Base-by-base conservation (phyloP, 2,329 filamentous ascomycete species). In the Mariannaea sp. region DNA sequence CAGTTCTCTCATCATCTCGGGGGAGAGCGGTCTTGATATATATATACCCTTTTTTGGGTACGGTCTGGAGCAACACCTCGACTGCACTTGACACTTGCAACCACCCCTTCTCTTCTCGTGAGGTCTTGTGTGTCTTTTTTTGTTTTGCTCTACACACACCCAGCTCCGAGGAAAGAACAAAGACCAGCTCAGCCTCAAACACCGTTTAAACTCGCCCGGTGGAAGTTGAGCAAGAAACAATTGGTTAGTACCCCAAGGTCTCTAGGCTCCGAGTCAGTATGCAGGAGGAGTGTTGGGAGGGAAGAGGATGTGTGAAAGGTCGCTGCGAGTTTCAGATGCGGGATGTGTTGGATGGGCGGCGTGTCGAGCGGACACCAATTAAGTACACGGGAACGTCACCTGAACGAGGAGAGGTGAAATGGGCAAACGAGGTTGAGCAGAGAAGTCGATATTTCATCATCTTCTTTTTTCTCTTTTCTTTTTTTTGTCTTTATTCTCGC, bases 21-120 rank as follows among this genome's bases (percentile, higher is more conserved):
- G 16, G 47, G 10, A 20, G 40, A 32, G 29, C 7, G 29, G 19
- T 9, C 7, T n/a, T n/a, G n/a, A 14, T 43, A 7, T 36, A 55
- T 48, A 47, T 49, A 29, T 47, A 38, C 27, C 13, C 47, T 6
- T 39, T 38, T 35, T 14, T 20, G 33, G 7, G 16, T 17, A 49
- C n/a, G 20, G 33, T 14, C 14, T 29, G 12, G 22, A 10, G 6
- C 22, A 24, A 8, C 5, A 24, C 8, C 8, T 24, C 22, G 22
- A 24, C n/a, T n/a, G n/a, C n/a, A n/a, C n/a, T 24, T 24, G 5
- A 8, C 22, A 8, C 22, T 24, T 24, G 10, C 29, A 29, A 32
- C 29, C 13, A n/a, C 29, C 29, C 29, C 29, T 12, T 32, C 5
- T 10, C 19, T 12, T n/a, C n/a, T n/a, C n/a, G n/a, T n/a, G n/a